A percentile compares a stretch with the other conserved stretches of the same genome.
phyloP scores from a whole-genome alignment of 2,329 filamentous ascomycete species.

The Sporothrix variecibatus region DNA sequence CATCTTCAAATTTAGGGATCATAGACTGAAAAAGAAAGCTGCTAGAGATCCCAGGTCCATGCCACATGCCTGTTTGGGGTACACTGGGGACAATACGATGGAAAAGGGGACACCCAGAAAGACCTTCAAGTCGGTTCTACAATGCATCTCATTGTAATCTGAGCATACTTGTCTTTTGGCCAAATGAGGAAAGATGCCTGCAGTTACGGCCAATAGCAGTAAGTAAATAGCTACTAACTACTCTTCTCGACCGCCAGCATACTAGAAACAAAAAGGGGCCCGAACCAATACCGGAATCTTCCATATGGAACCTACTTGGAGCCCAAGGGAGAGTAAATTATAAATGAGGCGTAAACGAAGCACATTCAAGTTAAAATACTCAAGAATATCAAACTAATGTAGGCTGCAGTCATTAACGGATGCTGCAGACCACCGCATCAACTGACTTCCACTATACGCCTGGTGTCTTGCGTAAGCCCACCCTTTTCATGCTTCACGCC shows the following conservation, averaged over 20 bases:
- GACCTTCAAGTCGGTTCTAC: neutral
- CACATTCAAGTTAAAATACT: neutral
- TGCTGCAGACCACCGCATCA: neutral
- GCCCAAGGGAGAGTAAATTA: neutral
- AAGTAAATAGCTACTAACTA: neutral
- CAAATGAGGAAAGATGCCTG: neutral
- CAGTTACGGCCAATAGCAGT: neutral
- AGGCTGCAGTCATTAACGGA: neutral
- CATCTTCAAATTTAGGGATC: neutral
- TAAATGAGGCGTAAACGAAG: neutral
- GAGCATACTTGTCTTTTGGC: neutral
- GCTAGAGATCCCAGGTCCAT: neutral
- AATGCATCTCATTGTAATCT: neutral
- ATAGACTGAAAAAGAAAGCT: neutral
- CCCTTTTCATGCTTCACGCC: neutral
- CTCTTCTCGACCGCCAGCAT: neutral
- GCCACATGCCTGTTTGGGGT: neutral
- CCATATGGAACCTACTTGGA: neutral
- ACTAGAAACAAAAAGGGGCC: neutral
- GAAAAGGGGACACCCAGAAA: neutral
- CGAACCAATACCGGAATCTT: neutral
- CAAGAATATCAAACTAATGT: neutral
- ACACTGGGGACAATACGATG: too few relatives aligned
- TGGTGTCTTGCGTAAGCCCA: neutral
- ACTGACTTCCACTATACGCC: neutral